phyloP scores from a whole-genome alignment of 805 yeast genomes.

The Monosporozyma aerobia region DNA sequence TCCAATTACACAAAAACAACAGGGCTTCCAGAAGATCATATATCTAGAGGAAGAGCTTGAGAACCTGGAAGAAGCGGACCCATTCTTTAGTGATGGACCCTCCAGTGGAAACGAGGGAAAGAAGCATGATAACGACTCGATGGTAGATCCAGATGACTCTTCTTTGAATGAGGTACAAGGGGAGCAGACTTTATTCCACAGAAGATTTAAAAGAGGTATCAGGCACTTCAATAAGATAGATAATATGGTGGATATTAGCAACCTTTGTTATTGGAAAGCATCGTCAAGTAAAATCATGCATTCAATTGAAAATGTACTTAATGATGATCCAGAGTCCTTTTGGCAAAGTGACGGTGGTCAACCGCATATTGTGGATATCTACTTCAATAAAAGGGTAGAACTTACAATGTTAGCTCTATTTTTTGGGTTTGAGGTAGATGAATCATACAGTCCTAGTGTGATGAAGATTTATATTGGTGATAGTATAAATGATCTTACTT shows the following conservation, averaged over 20 bases:
- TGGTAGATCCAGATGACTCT: not conserved
- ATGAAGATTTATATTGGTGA: constrained; percentile 28
- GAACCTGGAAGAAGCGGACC: not conserved
- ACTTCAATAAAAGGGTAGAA: constrained; percentile 67
- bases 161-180: not conserved
- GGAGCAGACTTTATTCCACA: not conserved
- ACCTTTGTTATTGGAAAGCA: constrained; percentile 74
- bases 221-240: constrained; percentile 14
- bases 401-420: constrained; percentile 62
- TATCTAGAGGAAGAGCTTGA: not conserved
- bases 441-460: constrained; percentile 75
- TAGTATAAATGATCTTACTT: constrained; percentile 20
- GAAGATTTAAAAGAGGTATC: constrained; percentile 16
- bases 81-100: not conserved
- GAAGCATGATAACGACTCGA: not conserved
- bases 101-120: not conserved
- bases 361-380: constrained; percentile 76
- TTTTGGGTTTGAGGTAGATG: constrained; percentile 65
- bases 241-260: constrained; percentile 67
- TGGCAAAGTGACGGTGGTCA: constrained; percentile 96
- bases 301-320: constrained; percentile 63
- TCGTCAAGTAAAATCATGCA: constrained; percentile 67
- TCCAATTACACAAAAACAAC: not conserved
- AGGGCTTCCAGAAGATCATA: not conserved
- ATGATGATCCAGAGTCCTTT: constrained; percentile 58